Evolutionary conservation across 192 early-diverging fungal genomes (phyloP).

Genomic region (Blastocladiella britannica): DNA sequence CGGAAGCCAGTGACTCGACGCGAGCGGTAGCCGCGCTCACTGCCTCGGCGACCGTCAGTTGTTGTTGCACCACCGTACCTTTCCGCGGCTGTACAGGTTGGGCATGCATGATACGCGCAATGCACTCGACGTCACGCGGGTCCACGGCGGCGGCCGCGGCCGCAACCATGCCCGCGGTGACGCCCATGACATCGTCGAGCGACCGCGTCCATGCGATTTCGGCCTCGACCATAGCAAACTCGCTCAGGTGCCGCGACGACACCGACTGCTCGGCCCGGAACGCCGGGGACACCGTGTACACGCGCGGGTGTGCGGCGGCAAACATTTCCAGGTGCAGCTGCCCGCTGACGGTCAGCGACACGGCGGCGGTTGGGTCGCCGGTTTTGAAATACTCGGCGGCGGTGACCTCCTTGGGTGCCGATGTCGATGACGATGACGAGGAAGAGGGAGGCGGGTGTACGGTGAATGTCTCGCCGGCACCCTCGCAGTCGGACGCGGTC

Average conservation of each 20-base stretch:
- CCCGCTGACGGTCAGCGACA: constrained; percentile 63
- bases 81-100: no score
- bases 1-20: not conserved
- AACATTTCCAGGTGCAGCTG: constrained; percentile 70
- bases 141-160: constrained; percentile 15
- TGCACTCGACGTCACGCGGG: constrained; percentile 27
- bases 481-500: constrained; percentile 74
- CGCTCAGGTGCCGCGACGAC: constrained; percentile 64
- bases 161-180: constrained; percentile 38
- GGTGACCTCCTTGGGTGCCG: constrained; percentile 6
- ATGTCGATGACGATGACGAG: not conserved
- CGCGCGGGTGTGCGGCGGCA: constrained; percentile 42
- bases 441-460: constrained; percentile 7
- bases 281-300: constrained; percentile 59
- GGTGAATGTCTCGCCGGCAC: constrained; percentile 66
- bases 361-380: constrained; percentile 28
- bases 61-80: no score
- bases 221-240: constrained; percentile 90
- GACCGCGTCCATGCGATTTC: constrained; percentile 53
- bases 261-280: constrained; percentile 69
- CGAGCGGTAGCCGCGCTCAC: not conserved
- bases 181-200: constrained; percentile 36
- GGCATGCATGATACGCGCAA: no score
- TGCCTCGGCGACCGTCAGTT: not conserved
- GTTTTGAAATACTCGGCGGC: constrained; percentile 48